phyloP scores from a whole-genome alignment of 2,329 filamentous ascomycete genomes.

The Pseudocercospora cruenta region DNA sequence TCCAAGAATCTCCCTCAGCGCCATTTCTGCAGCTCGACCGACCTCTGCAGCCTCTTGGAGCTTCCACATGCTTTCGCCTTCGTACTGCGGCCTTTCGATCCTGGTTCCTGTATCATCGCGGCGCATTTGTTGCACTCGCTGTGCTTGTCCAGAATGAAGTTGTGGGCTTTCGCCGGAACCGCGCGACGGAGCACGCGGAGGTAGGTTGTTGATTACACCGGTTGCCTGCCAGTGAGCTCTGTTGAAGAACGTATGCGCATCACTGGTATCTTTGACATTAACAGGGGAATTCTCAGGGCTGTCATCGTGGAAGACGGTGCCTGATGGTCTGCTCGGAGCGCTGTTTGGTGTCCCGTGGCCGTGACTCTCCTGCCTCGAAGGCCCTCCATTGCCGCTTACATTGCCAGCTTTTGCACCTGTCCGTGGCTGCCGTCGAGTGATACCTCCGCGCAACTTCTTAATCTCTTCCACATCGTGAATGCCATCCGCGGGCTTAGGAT shows the following conservation, averaged over 20 bases:
- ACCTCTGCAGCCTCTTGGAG: slow-evolving; percentile 70
- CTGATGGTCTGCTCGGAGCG: background rate
- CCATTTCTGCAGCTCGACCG: slow-evolving; percentile 81
- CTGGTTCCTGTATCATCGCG: slow-evolving; percentile 31
- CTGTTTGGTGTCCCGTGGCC: slow-evolving; percentile 6
- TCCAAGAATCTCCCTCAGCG: slow-evolving; percentile 78
- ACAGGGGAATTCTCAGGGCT: slow-evolving; percentile 29
- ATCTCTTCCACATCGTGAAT: slow-evolving; percentile 91
- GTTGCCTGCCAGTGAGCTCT: slow-evolving; percentile 74
- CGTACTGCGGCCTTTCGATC: slow-evolving; percentile 55
- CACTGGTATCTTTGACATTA: slow-evolving; percentile 19
- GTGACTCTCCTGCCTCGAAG: slow-evolving; percentile 9
- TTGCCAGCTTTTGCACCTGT: slow-evolving; percentile 39
- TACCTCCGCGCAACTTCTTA: slow-evolving; percentile 76
- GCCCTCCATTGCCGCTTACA: slow-evolving; percentile 13
- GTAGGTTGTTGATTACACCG: slow-evolving; percentile 76
- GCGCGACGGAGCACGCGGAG: slow-evolving; percentile 41
- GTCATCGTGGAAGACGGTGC: slow-evolving; percentile 4
- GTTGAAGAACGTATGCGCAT: slow-evolving; percentile 51
- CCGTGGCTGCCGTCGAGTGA: slow-evolving; percentile 83
- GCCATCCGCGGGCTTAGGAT: slow-evolving; percentile 83
- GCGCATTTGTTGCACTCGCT: slow-evolving; percentile 36
- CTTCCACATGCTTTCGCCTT: slow-evolving; percentile 58
- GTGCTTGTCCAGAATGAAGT: slow-evolving; percentile 30
- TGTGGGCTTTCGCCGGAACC: slow-evolving; percentile 23